Evolutionary conservation across 1,284 basidiomycete species (phyloP).

Genomic region (Ceratobasidium sp.): DNA sequence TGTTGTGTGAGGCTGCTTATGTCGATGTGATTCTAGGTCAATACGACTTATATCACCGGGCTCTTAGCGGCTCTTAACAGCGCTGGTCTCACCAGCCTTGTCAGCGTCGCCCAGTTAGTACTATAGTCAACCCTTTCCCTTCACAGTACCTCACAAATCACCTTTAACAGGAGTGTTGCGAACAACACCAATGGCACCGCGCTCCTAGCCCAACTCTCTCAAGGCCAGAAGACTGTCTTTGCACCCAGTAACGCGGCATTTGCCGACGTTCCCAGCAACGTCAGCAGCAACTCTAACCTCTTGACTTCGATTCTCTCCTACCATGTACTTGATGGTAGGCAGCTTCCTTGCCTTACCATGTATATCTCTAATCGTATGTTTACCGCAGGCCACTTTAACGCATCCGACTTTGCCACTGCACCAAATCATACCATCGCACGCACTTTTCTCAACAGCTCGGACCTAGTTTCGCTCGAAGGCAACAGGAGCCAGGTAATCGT

Average conservation of each 20-base stretch:
- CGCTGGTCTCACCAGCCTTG: slow-evolving; percentile 61
- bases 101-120: slow-evolving; percentile 56
- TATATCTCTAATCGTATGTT: slow-evolving; percentile 60
- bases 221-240: slow-evolving; percentile 59
- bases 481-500: slow-evolving; percentile 73
- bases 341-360: slow-evolving; percentile 56
- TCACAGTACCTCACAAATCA: slow-evolving; percentile 57
- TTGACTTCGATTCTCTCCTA: slow-evolving; percentile 69
- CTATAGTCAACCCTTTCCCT: slow-evolving; percentile 64
- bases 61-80: slow-evolving; percentile 57
- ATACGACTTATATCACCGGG: slow-evolving; percentile 56
- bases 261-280: slow-evolving; percentile 54
- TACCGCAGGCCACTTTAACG: slow-evolving; percentile 45
- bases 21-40: slow-evolving; percentile 49
- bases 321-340: slow-evolving; percentile 72
- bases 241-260: slow-evolving; percentile 59
- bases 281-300: slow-evolving; percentile 58
- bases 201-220: slow-evolving; percentile 52
- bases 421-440: slow-evolving; percentile 70
- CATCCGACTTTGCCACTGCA: slow-evolving; percentile 43
- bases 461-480: slow-evolving; percentile 67
- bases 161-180: slow-evolving; percentile 66
- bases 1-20: not conserved
- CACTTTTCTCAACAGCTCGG: slow-evolving; percentile 68
- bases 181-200: slow-evolving; percentile 61